Conservation (phyloP, 495 filamentous ascomycete genomes). For the Lepidopterella palustris region DNA sequence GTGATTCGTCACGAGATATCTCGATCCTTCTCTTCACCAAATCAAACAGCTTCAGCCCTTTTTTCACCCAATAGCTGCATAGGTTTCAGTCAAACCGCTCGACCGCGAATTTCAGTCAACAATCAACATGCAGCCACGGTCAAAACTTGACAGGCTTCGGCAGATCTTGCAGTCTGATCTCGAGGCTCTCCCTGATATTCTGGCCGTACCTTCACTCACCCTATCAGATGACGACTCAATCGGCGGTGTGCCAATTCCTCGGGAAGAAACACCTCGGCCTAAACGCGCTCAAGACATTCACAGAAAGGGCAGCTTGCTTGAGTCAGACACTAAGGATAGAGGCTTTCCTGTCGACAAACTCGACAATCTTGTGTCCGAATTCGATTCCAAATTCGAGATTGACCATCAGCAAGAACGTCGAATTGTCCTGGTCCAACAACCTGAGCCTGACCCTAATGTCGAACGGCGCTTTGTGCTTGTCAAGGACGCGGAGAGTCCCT, state of each 20-base stretch:
- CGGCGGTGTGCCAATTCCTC: conserved; percentile 8
- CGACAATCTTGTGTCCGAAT: not conserved
- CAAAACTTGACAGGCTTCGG: conserved; percentile 10
- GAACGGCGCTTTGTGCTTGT: conserved; percentile 16
- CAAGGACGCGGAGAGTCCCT: conserved; percentile 4
- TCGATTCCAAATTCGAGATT: not conserved
- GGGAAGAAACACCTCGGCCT: not conserved
- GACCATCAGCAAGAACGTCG: not conserved
- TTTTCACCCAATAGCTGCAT: not conserved
- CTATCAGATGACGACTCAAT: conserved; percentile 9
- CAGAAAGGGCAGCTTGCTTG: too few species aligned
- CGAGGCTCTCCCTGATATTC: conserved; percentile 11
- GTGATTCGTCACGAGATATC: too few species aligned
- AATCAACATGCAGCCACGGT: conserved; percentile 5
- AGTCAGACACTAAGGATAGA: too few species aligned
- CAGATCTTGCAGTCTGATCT: conserved; percentile 9
- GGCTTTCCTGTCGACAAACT: not conserved
- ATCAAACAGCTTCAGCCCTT: too few species aligned
- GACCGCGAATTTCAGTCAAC: not conserved
- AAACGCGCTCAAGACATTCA: too few species aligned
- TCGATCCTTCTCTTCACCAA: too few species aligned
- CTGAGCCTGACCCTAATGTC: not conserved
- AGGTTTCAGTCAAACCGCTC: not conserved
- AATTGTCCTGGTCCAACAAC: not conserved
- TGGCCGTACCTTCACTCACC: not conserved